Evolutionary conservation across 75 land plant genomes (phyloP).

Genomic region (Gnetum montanum): DNA sequence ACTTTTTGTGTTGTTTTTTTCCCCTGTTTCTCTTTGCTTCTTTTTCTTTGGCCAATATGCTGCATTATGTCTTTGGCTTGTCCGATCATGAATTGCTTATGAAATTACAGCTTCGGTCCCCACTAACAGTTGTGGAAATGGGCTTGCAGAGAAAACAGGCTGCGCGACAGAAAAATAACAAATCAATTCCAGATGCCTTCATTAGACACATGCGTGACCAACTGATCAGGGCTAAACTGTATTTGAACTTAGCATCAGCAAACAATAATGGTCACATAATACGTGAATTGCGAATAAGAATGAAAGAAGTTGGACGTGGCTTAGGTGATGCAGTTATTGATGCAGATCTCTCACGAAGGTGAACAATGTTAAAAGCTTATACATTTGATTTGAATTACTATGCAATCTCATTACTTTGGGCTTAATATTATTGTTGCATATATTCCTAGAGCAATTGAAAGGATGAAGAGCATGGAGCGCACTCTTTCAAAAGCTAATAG

Average conservation of each 20-base stretch:
- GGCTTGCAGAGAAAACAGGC: too few species aligned
- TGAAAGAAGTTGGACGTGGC: constrained; percentile 57
- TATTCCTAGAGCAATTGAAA: constrained; percentile 54
- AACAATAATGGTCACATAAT: constrained; percentile 49
- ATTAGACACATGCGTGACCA: constrained; percentile 82
- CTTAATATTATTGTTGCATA: constrained; percentile 8
- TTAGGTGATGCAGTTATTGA: constrained; percentile 78
- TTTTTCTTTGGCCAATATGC: too few species aligned
- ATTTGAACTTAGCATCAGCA: constrained; percentile 51
- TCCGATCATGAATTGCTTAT: too few species aligned
- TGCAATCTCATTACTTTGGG: neutral
- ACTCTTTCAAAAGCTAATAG: constrained; percentile 37
- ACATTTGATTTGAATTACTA: neutral
- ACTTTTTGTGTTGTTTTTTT: too few species aligned
- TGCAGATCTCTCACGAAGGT: constrained; percentile 69
- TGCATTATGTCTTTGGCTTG: too few species aligned
- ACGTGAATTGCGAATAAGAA: constrained; percentile 49
- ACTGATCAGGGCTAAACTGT: constrained; percentile 76
- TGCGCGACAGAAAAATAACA: constrained; percentile 19
- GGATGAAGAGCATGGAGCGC: constrained; percentile 53
- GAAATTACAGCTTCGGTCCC: too few species aligned
- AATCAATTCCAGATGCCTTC: constrained; percentile 36
- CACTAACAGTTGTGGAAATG: too few species aligned
- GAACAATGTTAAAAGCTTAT: too few species aligned
- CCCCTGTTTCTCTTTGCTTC: too few species aligned